Evolutionary conservation across 2,329 filamentous ascomycete species (phyloP).

Genomic region (Exserohilum turcica): DNA sequence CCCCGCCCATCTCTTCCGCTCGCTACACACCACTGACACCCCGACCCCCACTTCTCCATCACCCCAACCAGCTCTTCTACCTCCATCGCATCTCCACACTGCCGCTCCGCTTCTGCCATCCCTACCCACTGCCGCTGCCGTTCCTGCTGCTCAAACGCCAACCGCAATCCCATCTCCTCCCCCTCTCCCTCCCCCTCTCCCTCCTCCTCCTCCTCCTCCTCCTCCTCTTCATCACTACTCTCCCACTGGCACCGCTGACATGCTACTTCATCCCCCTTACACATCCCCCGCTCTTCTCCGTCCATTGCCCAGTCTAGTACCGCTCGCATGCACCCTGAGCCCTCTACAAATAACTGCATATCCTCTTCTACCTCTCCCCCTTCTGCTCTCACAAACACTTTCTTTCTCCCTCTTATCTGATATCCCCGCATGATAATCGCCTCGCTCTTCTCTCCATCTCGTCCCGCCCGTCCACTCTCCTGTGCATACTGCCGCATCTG

Average conservation of each 20-base stretch:
- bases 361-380: slow-evolving; percentile 2
- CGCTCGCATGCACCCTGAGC: not conserved
- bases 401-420: not conserved
- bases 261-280: not conserved
- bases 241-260: not conserved
- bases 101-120: not conserved
- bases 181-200: not conserved
- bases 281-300: slow-evolving; percentile 8
- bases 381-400: slow-evolving; percentile 7
- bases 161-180: not conserved
- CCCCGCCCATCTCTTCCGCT: not conserved
- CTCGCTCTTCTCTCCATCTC: slow-evolving; percentile 6
- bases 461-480: slow-evolving; percentile 10
- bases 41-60: not conserved
- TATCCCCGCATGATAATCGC: slow-evolving; percentile 11
- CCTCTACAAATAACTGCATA: slow-evolving; percentile 12
- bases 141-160: not conserved
- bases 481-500: slow-evolving; percentile 13
- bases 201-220: not conserved
- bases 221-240: not conserved
- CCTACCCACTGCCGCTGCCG: not conserved
- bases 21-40: not conserved
- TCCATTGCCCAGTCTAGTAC: slow-evolving; percentile 12
- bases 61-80: not conserved
- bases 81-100: not conserved